phyloP scores from a whole-genome alignment of 805 yeast species.

The Candida sphagnicola region DNA sequence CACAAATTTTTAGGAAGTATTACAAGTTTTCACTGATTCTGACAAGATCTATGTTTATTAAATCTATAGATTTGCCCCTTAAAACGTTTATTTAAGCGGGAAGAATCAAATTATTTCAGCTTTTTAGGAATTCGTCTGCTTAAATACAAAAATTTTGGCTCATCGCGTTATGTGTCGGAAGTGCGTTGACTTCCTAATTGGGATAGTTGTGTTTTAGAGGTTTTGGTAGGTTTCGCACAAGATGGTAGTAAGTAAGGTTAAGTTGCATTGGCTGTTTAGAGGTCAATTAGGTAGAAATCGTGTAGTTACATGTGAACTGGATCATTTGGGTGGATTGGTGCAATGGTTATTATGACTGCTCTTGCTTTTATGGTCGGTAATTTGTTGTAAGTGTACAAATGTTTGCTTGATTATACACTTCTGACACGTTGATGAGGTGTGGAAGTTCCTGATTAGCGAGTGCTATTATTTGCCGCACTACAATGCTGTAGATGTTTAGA shows the following conservation, averaged over 20 bases:
- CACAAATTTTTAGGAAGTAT: background rate
- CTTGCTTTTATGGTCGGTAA: too few relatives aligned
- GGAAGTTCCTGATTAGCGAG: constrained; percentile 8
- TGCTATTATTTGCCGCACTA: constrained; percentile 1
- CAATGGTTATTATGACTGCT: too few relatives aligned
- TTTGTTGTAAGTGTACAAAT: constrained; percentile 7
- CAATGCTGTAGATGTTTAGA: background rate
- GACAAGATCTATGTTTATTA: constrained; percentile 4
- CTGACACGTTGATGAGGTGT: constrained; percentile 1
- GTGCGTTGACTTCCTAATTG: constrained; percentile 15
- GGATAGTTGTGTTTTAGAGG: too few relatives aligned
- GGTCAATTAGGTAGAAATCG: too few relatives aligned
- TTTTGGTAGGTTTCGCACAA: too few relatives aligned
- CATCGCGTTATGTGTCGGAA: background rate
- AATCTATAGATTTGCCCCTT: constrained; percentile 35
- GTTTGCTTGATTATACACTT: constrained; percentile 23
- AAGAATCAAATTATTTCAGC: constrained; percentile 24
- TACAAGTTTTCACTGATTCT: background rate
- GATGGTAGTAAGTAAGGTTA: too few relatives aligned
- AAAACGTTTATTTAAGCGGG: constrained; percentile 43
- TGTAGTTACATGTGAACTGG: too few relatives aligned
- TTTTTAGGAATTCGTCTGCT: constrained; percentile 6
- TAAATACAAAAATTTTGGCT: constrained; percentile 9
- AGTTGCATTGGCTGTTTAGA: too few relatives aligned
- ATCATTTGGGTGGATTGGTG: too few relatives aligned